Base-by-base conservation (phyloP, 495 filamentous ascomycete species). In the Penicillium taxi region DNA sequence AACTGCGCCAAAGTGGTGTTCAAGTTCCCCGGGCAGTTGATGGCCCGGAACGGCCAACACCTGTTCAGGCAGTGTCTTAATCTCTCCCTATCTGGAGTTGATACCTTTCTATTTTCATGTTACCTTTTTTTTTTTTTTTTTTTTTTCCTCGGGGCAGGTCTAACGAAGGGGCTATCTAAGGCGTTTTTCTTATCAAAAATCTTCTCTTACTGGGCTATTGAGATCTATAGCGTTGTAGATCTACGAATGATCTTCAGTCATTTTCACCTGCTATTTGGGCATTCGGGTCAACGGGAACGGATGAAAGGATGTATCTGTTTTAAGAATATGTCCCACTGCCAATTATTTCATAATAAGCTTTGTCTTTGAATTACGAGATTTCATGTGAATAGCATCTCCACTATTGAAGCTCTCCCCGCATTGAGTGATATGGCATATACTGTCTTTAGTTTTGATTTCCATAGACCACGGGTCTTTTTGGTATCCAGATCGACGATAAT, bases 31-130 rank as follows among this genome's bases (percentile, higher is more conserved):
- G 56, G 22, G 35, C 46, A 1, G 46, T 65, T 3, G 56, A 65
- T 13, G 32, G 48, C n/a, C 47, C 50, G 32, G 53, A 58, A 24
- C 51, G 50, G 29, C 33, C 50, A 0, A 52, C 54, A 5, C 47
- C 54, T 9, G 53, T 66, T 22, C 55, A 62, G 36, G 50, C 54
- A n/a, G 64, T 67, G 1, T 67, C 64, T 4, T 67, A 37, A 16
- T 38, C 26, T 35, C 25, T 22, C 13, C 13, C 18, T 26, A 14
- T 9, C 8, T 27, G 25, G n/a, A n/a, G n/a, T n/a, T n/a, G n/a
- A n/a, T n/a, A 9, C 36, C 4, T 30, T 28, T 38, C 15, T 19
- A 9, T 37, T 17, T 29, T 6, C 1, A 9, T 28, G 18, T 17
- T 25, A 28, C 13, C 32, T 19, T 39, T 24, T 9, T 36, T 14